These are phyloP conservation scores for Pythium phragmiticola DNA, from an alignment of 352 stramenopile genomes.

Conservation along the genomic window DNA sequence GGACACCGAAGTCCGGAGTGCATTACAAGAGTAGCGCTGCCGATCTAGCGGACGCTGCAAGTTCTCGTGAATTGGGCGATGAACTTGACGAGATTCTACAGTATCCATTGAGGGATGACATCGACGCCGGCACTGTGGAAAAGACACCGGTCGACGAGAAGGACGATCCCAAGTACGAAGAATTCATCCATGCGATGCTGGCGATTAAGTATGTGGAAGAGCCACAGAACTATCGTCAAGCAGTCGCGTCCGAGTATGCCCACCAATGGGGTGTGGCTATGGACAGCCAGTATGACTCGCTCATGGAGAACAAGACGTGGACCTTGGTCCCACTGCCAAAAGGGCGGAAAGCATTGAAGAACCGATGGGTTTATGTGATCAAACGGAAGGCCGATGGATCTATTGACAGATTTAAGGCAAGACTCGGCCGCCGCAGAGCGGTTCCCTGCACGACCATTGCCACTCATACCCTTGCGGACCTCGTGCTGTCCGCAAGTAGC, in stretches of 20 bases:
- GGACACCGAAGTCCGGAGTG: neutral
- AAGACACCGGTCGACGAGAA: neutral
- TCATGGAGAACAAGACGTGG: constrained; percentile 17
- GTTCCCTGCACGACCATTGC: no score
- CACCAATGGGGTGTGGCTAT: constrained; percentile 2
- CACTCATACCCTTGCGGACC: no score
- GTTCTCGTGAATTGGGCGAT: neutral
- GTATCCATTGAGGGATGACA: neutral
- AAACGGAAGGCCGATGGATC: neutral
- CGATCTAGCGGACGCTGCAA: neutral
- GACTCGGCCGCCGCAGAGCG: no score
- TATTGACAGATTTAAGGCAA: neutral
- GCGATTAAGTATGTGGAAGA: constrained; percentile 15
- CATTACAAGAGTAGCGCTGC: neutral
- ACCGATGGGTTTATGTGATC: neutral
- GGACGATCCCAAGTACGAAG: neutral
- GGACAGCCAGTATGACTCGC: constrained; percentile 11
- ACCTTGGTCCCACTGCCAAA: neutral
- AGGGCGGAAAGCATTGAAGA: constrained; percentile 16
- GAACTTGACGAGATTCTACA: neutral
- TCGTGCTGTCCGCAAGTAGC: no score
- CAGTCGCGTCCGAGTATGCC: constrained; percentile 12
- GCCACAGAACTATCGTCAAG: constrained; percentile 15
- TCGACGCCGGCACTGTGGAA: neutral
- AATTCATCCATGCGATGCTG: constrained; percentile 9